Percentiles rank a stretch among this genome's conserved stretches.
These are phyloP conservation scores for Serendipita sp. DNA, from an alignment of 768 basidiomycete genomes.

Conservation along the genomic window DNA sequence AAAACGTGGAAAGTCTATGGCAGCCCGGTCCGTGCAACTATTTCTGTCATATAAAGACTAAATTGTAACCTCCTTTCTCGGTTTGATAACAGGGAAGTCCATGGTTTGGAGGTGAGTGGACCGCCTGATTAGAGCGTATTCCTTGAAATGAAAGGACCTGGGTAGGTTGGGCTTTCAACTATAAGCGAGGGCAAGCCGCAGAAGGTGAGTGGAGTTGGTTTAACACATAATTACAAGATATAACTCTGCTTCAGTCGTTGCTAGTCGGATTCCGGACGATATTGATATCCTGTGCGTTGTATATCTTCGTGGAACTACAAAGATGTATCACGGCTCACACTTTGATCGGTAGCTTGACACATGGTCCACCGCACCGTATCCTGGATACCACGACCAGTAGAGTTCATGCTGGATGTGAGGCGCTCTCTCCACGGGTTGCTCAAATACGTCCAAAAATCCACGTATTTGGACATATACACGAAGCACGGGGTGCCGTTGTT, in stretches of 20 bases:
- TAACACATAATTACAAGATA: background rate
- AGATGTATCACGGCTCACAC: background rate
- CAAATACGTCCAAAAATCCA: background rate
- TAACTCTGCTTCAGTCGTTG: background rate
- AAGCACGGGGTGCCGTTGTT: background rate
- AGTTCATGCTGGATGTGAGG: background rate
- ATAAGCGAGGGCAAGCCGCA: background rate
- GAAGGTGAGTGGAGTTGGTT: no score
- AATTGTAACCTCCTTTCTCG: background rate
- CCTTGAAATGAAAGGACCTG: background rate
- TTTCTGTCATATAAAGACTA: no score
- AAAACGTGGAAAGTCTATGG: conserved; percentile 10
- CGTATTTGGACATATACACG: conserved; percentile 3
- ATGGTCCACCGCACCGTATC: background rate
- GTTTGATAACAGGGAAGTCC: background rate
- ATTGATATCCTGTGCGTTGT: background rate
- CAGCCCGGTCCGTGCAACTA: conserved; percentile 5
- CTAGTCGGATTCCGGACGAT: background rate
- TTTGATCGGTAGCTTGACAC: background rate
- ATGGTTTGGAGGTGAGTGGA: background rate
- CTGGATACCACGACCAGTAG: background rate
- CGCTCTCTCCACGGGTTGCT: background rate
- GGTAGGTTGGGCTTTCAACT: conserved; percentile 4
- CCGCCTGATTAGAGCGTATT: background rate
- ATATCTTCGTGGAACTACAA: background rate